phyloP scores from a whole-genome alignment of 2,329 filamentous ascomycete genomes.

The Monosporascus sp. region DNA sequence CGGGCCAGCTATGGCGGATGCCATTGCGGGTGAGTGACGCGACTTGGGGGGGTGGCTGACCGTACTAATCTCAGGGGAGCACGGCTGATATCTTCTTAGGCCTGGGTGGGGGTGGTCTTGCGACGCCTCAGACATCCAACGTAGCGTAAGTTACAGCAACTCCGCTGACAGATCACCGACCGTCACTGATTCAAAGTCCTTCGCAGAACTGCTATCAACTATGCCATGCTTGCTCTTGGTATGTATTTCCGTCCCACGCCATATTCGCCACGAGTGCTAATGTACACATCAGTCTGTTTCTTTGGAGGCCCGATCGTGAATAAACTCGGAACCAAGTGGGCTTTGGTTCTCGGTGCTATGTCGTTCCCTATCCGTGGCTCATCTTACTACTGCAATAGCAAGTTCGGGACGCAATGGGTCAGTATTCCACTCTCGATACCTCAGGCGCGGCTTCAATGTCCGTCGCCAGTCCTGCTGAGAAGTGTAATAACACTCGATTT shows the following conservation, averaged over 20 bases:
- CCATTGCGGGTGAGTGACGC: slow-evolving; percentile 29
- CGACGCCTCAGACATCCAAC: slow-evolving; percentile 37
- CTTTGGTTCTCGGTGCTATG: slow-evolving; percentile 35
- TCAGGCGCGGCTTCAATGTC: too few species aligned
- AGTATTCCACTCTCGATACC: slow-evolving; percentile 9
- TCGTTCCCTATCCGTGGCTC: slow-evolving; percentile 41
- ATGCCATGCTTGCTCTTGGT: slow-evolving; percentile 26
- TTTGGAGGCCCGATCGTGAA: slow-evolving; percentile 41
- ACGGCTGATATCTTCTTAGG: slow-evolving; percentile 14
- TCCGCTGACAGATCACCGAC: too few species aligned
- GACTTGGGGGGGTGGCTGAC: not conserved
- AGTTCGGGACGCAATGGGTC: slow-evolving; percentile 44
- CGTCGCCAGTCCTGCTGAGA: too few species aligned
- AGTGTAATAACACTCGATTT: slow-evolving; percentile 1
- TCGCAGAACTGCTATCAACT: slow-evolving; percentile 17
- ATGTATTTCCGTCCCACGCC: not conserved
- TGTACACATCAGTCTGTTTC: slow-evolving; percentile 28
- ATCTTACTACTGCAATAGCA: slow-evolving; percentile 43
- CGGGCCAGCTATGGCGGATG: slow-evolving; percentile 35
- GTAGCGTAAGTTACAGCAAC: slow-evolving; percentile 26
- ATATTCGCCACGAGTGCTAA: slow-evolving; percentile 1
- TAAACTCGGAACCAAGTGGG: slow-evolving; percentile 42
- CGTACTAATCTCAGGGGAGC: not conserved
- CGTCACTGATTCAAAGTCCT: not conserved
- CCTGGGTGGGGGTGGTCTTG: slow-evolving; percentile 39